phyloP scores from a whole-genome alignment of 768 basidiomycete genomes.

The Rhizopogon vinicolor region DNA sequence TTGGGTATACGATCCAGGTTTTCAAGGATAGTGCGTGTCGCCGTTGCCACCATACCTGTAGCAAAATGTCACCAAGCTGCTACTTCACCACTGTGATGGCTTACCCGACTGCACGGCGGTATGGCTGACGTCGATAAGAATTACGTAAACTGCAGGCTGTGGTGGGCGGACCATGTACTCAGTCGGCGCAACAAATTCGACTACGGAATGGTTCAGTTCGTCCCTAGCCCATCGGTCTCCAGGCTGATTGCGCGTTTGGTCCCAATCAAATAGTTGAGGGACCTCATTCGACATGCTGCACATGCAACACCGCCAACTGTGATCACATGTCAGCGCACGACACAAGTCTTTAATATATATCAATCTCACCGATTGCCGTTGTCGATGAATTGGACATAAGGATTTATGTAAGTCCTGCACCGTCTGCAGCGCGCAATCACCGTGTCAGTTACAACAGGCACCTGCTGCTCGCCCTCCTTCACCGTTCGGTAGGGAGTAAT shows the following conservation, averaged over 20 bases:
- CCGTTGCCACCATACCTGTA: conserved; percentile 95
- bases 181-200: conserved; percentile 96
- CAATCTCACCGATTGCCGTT: conserved; percentile 79
- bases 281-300: conserved; percentile 98
- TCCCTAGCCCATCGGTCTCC: conserved; percentile 93
- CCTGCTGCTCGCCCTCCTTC: conserved; percentile 76
- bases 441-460: conserved; percentile 89
- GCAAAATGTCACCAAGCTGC: not conserved
- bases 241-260: conserved; percentile 87
- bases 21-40: conserved; percentile 93
- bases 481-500: conserved; percentile 88
- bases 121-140: conserved; percentile 96
- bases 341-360: not conserved
- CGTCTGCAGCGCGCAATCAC: conserved; percentile 95
- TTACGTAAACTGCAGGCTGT: conserved; percentile 94
- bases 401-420: conserved; percentile 96
- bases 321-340: conserved; percentile 4
- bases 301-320: conserved; percentile 98
- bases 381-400: conserved; percentile 96
- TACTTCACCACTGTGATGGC: conserved; percentile 8
- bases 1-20: conserved; percentile 94
- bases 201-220: conserved; percentile 90
- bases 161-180: conserved; percentile 99
- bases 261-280: conserved; percentile 98
- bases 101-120: conserved; percentile 83